phyloP scores from a whole-genome alignment of 148 eudicot species.

The Cornus florida region DNA sequence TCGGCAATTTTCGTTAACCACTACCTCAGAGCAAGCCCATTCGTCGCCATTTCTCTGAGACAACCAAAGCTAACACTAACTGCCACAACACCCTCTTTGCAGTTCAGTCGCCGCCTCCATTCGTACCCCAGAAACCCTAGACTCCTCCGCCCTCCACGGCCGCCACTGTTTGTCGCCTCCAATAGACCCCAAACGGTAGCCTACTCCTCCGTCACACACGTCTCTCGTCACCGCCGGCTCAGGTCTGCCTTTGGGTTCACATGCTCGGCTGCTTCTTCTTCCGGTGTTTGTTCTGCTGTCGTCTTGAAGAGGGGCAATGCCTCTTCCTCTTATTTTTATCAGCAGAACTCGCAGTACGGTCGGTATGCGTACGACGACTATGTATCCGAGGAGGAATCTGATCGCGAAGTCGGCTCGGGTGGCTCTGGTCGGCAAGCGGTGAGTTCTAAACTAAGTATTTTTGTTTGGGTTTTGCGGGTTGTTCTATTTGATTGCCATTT shows the following conservation, averaged over 20 bases:
- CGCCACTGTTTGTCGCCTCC: background rate
- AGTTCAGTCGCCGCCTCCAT: conserved; percentile 14
- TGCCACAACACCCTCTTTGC: conserved; percentile 4
- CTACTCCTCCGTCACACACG: background rate
- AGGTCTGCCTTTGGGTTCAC: conserved; percentile 8
- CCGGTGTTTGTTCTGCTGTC: conserved; percentile 19
- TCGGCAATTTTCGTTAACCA: conserved; percentile 39
- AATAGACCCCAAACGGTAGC: background rate
- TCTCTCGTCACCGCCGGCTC: background rate
- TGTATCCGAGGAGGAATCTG: conserved; percentile 61
- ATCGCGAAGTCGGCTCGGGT: conserved; percentile 20
- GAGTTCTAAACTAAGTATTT: conserved; percentile 9
- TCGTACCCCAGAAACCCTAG: background rate
- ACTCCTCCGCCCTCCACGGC: conserved; percentile 13
- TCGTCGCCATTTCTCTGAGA: conserved; percentile 32
- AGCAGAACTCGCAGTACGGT: conserved; percentile 40
- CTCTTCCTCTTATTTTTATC: conserved; percentile 23
- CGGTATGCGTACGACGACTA: conserved; percentile 67
- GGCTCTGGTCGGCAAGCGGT: conserved; percentile 39
- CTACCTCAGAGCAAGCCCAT: conserved; percentile 28
- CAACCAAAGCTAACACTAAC: conserved; percentile 10
- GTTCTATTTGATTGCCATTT: background rate
- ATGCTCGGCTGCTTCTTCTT: conserved; percentile 13
- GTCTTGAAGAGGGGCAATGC: conserved; percentile 18
- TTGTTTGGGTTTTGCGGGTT: background rate